These are phyloP conservation scores for Pestalotiopsis sp. DNA, from an alignment of 2,329 filamentous ascomycete species.

Conservation along the genomic window DNA sequence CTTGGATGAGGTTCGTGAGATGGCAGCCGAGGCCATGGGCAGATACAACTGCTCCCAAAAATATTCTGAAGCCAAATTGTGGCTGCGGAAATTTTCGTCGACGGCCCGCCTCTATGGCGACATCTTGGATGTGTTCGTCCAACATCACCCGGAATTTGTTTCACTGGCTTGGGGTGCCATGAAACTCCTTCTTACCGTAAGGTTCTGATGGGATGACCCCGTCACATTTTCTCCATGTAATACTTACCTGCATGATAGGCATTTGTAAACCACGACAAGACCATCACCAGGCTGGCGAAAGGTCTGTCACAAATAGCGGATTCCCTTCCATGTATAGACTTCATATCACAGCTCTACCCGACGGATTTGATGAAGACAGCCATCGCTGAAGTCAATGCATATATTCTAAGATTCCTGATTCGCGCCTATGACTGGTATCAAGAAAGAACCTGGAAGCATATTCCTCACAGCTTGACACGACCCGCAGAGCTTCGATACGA, in stretches of 20 bases:
- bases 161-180: conserved; percentile 12
- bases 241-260: not conserved
- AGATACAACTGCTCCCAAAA: not conserved
- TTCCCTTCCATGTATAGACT: not conserved
- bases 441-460: not conserved
- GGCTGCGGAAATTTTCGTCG: not conserved
- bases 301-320: not conserved
- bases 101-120: not conserved
- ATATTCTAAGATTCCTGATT: not conserved
- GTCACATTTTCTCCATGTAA: too few relatives aligned
- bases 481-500: not conserved
- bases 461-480: not conserved
- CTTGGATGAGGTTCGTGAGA: not conserved
- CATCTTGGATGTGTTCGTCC: conserved; percentile 7
- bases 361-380: not conserved
- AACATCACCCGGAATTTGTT: conserved; percentile 12
- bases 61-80: not conserved
- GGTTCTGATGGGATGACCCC: too few relatives aligned
- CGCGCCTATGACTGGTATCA: not conserved
- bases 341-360: not conserved
- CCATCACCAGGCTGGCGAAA: not conserved
- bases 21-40: not conserved
- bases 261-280: not conserved
- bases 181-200: conserved; percentile 13
- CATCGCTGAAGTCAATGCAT: not conserved